Conservation (phyloP, 2,329 filamentous ascomycete species). For the Zymoseptoria ardabiliae region DNA sequence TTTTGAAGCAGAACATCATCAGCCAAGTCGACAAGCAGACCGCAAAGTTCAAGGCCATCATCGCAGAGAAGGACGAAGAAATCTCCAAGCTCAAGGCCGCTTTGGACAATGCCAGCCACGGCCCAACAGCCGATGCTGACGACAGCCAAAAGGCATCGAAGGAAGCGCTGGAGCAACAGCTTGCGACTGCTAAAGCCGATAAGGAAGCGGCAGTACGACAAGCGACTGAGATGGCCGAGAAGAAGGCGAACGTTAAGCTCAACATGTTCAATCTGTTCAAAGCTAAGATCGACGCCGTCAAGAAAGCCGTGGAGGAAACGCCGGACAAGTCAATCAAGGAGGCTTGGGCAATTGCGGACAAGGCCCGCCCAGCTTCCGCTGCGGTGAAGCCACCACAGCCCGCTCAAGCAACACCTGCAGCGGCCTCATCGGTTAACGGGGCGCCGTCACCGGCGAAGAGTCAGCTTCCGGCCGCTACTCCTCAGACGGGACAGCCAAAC, state of each 20-base stretch:
- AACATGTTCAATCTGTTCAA: conserved; percentile 56
- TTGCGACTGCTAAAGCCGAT: conserved; percentile 23
- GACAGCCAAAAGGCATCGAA: conserved; percentile 10
- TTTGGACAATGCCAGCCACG: conserved; percentile 4
- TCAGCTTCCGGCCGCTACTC: conserved; percentile 1
- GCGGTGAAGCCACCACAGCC: conserved; percentile 13
- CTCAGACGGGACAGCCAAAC: background rate
- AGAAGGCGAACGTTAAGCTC: conserved; percentile 67
- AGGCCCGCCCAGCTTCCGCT: conserved; percentile 34
- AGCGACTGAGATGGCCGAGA: conserved; percentile 23
- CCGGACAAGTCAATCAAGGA: conserved; percentile 76
- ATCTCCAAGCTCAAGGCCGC: conserved; percentile 19
- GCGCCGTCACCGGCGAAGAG: conserved; percentile 11
- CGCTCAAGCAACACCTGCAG: conserved; percentile 5
- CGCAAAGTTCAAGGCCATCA: conserved; percentile 30
- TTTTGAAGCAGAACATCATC: conserved; percentile 53
- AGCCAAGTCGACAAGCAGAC: conserved; percentile 37
- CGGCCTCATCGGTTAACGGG: conserved; percentile 8
- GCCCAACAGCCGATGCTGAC: conserved; percentile 1
- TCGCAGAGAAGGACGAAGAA: conserved; percentile 26
- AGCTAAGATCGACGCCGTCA: conserved; percentile 70
- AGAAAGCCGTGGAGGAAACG: conserved; percentile 76
- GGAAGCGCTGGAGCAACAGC: conserved; percentile 20
- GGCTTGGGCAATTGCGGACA: conserved; percentile 77
- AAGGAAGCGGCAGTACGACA: conserved; percentile 33